Conservation (phyloP, 2,329 filamentous ascomycete species). For the Mollisiaceae sp. region DNA sequence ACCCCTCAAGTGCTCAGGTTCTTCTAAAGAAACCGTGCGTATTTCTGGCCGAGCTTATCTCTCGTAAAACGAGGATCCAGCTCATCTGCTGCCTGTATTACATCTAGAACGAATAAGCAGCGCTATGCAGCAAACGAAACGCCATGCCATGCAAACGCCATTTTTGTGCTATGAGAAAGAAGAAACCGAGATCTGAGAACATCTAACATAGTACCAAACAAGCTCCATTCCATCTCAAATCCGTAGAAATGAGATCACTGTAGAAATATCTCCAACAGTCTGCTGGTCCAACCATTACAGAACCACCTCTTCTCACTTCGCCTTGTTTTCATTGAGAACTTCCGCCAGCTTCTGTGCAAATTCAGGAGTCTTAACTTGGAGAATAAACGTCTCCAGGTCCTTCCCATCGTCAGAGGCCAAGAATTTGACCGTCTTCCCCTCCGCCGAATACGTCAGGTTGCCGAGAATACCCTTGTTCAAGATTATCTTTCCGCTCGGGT, state of each 20-base stretch:
- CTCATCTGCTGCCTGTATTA: constrained; percentile 17
- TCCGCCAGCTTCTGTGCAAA: constrained; percentile 54
- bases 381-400: constrained; percentile 70
- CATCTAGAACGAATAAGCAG: constrained; percentile 25
- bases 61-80: background rate
- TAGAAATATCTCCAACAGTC: constrained; percentile 8
- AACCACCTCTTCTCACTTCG: constrained; percentile 10
- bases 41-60: background rate
- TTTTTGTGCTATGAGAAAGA: background rate
- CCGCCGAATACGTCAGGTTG: constrained; percentile 65
- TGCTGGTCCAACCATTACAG: background rate
- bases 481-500: constrained; percentile 74
- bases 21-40: background rate
- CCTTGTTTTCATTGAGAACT: constrained; percentile 55
- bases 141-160: constrained; percentile 23
- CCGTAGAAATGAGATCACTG: constrained; percentile 3
- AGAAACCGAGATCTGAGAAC: background rate
- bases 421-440: constrained; percentile 65
- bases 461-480: constrained; percentile 72
- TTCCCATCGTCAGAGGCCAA: constrained; percentile 62
- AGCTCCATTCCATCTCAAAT: background rate
- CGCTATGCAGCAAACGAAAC: constrained; percentile 29
- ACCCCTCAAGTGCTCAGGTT: background rate
- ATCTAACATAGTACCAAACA: background rate
- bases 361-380: constrained; percentile 67